phyloP scores from a whole-genome alignment of 768 basidiomycete genomes.

The Auriculariales sp. region DNA sequence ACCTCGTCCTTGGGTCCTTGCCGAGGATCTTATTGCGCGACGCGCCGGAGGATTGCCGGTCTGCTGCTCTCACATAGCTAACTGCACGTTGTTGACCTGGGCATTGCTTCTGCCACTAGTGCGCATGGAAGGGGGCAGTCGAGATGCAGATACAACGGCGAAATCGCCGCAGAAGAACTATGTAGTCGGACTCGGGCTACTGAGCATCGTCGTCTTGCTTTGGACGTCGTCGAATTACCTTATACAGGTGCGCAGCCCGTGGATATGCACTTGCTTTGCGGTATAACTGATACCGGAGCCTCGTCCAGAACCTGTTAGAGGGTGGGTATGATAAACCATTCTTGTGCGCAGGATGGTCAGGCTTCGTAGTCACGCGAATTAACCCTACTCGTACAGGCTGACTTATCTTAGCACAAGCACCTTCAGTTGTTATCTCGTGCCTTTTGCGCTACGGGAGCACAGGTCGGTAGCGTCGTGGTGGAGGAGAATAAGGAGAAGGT shows the following conservation, averaged over 20 bases:
- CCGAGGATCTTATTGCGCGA: no score
- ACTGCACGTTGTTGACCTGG: no score
- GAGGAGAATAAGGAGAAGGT: no score
- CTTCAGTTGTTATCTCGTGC: constrained; percentile 74
- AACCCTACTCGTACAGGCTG: constrained; percentile 30
- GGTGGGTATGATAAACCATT: constrained; percentile 83
- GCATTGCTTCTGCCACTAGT: no score
- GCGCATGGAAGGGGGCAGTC: no score
- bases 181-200: constrained; percentile 46
- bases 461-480: no score
- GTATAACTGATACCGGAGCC: not conserved
- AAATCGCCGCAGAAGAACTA: constrained; percentile 18
- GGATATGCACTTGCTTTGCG: no score
- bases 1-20: no score
- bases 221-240: constrained; percentile 87
- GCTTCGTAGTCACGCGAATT: not conserved
- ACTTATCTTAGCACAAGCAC: constrained; percentile 87
- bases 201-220: constrained; percentile 63
- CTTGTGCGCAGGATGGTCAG: constrained; percentile 38
- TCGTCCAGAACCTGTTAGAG: constrained; percentile 29
- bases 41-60: no score
- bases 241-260: constrained; percentile 45
- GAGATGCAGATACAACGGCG: not conserved
- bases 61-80: no score
- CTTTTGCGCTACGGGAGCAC: constrained; percentile 30